These are phyloP conservation scores for Allium cepa DNA, from an alignment of 106 monocot genomes.

Conservation along the genomic window DNA sequence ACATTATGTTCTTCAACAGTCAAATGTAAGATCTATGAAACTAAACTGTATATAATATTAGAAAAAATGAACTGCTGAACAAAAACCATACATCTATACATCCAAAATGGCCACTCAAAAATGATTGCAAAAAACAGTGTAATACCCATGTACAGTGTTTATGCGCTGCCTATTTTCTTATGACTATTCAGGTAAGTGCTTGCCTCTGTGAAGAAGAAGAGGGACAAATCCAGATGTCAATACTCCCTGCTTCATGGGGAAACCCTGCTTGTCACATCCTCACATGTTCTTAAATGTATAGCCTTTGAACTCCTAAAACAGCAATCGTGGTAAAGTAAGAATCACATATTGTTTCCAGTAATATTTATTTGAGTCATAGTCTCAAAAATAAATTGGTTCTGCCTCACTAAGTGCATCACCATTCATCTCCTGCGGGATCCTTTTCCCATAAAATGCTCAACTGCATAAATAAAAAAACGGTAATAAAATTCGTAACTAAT, in stretches of 20 bases:
- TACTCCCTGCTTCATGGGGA: constrained; percentile 82
- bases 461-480: constrained; percentile 9
- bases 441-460: constrained; percentile 53
- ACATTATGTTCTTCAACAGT: too few species aligned
- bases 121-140: too few species aligned
- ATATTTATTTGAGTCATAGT: too few species aligned
- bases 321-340: background rate
- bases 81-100: too few species aligned
- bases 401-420: constrained; percentile 69
- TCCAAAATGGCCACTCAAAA: too few species aligned
- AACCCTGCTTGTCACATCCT: constrained; percentile 73
- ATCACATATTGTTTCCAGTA: background rate
- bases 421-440: constrained; percentile 61
- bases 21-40: too few species aligned
- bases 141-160: too few species aligned
- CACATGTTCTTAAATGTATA: constrained; percentile 73
- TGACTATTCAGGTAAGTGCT: too few species aligned
- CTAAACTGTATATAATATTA: too few species aligned
- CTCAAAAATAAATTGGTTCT: background rate
- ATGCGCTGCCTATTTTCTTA: too few species aligned
- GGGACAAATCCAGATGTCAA: constrained; percentile 66
- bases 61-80: too few species aligned
- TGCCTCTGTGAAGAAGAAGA: constrained; percentile 51
- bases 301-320: constrained; percentile 49
- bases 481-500: too few species aligned